Percentiles rank a stretch among this genome's conserved stretches.
Conservation (phyloP, 1,284 basidiomycete species). For the Rhodotorula sp. region DNA sequence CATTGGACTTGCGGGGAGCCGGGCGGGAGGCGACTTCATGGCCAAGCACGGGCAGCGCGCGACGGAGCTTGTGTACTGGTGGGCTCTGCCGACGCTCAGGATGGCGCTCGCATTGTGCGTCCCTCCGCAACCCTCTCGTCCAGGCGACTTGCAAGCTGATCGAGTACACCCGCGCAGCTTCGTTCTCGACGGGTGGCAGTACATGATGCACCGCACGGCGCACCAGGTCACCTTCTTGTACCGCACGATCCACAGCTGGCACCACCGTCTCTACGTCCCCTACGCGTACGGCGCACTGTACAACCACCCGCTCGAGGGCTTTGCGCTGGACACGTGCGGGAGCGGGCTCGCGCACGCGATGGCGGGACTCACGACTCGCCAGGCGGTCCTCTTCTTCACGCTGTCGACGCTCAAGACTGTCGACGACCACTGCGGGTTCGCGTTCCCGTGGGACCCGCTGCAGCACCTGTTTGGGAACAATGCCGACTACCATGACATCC, state of each 20-base stretch:
- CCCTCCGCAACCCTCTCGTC: too few relatives aligned
- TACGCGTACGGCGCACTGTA: slow-evolving; percentile 97
- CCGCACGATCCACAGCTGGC: slow-evolving; percentile 87
- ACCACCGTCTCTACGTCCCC: slow-evolving; percentile 94
- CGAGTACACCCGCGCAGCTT: slow-evolving; percentile 61
- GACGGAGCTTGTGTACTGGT: slow-evolving; percentile 86
- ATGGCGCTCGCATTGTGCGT: slow-evolving; percentile 82
- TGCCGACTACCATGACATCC: slow-evolving; percentile 97
- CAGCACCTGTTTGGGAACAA: slow-evolving; percentile 89
- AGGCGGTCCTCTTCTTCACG: slow-evolving; percentile 76
- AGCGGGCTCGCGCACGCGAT: slow-evolving; percentile 73
- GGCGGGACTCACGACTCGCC: slow-evolving; percentile 71
- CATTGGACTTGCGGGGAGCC: slow-evolving; percentile 56
- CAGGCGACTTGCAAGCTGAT: background rate
- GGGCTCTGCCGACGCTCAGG: slow-evolving; percentile 78
- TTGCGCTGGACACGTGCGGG: slow-evolving; percentile 84
- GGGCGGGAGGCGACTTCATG: slow-evolving; percentile 52
- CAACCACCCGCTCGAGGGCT: slow-evolving; percentile 95
- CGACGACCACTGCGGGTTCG: slow-evolving; percentile 96
- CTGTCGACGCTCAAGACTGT: slow-evolving; percentile 92
- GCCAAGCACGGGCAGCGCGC: slow-evolving; percentile 58
- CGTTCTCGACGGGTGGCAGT: slow-evolving; percentile 97
- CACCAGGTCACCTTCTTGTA: slow-evolving; percentile 82
- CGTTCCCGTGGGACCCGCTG: slow-evolving; percentile 54
- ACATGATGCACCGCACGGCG: slow-evolving; percentile 77